Base-by-base conservation (phyloP, 176 grass and related monocot genomes). In the Hsuehochloa calcarea region DNA sequence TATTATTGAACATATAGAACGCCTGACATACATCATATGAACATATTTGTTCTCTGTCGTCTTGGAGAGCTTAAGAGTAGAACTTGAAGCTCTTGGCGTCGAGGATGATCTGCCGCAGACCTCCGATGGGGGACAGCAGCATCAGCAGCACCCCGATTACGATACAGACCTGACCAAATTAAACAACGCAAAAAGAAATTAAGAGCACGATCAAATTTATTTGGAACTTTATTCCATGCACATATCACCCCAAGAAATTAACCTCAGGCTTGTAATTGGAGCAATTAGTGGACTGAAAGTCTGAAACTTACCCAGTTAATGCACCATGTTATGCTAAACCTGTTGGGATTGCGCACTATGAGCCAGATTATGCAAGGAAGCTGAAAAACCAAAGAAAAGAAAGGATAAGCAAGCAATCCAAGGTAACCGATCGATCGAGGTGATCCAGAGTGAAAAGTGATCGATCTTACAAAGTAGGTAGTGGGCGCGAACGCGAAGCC, bases 401-500 rank as follows among this genome's bases (percentile, higher is more conserved):
- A 19, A 56, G 12, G 50, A 23, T 25, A 25, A 25, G 22, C 9
- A 60, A 60, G 9, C 56, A 25, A 60, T 60, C 56, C 56, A 60
- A 52, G 15, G 50, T 6, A 17, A 52, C 50, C 50, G 4, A 19
- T 52, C 50, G 50, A 52, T 19, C 50, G 50, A 19, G 15, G 50
- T 52, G 15, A 17, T 52, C 6, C 50, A 37, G 40, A 55, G 63
- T 8, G 40, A 46, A 46, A 46, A 46, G 5, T 13, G 43, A 8
- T 19, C 15, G n/a, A 55, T 45, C 91, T 88, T 82, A 93, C 92
- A 26, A 40, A 94, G 76, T 91, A 94, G 8, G 92, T 94, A 1
- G 89, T 94, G 2, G 92, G 92, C 26, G 92, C 92, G 51, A 84
- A 94, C 2, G 89, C 89, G 25, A 93, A 93, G 11, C 91, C 91